Evolutionary conservation across 371 early-diverging fungal genomes (phyloP).

Genomic region (Rhizopus arrhizus): DNA sequence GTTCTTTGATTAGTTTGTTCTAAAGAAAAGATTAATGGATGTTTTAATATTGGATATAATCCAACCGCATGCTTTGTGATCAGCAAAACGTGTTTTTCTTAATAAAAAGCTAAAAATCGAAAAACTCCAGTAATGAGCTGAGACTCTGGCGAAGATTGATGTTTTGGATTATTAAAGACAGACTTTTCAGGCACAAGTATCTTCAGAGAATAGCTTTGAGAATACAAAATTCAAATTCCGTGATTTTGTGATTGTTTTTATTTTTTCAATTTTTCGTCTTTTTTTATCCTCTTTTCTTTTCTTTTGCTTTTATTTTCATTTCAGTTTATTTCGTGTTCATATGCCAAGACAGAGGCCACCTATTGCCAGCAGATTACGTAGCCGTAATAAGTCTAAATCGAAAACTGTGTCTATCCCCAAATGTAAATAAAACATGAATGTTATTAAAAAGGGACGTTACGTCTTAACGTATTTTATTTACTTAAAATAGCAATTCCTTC

Average conservation of each 20-base stretch:
- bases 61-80: too few relatives aligned
- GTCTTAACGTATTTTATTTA: background rate
- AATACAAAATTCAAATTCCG: too few relatives aligned
- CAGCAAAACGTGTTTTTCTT: too few relatives aligned
- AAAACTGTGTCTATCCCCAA: background rate
- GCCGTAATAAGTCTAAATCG: conserved; percentile 6
- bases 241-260: background rate
- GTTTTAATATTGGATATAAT: too few relatives aligned
- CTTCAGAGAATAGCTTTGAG: too few relatives aligned
- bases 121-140: too few relatives aligned
- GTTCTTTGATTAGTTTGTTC: too few relatives aligned
- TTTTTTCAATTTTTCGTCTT: background rate
- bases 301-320: conserved; percentile 1
- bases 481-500: background rate
- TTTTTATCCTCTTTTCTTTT: conserved; percentile 7
- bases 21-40: too few relatives aligned
- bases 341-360: conserved; percentile 23
- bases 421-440: background rate
- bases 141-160: too few relatives aligned
- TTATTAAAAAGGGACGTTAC: background rate
- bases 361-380: conserved; percentile 20
- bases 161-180: too few relatives aligned
- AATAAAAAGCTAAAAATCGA: too few relatives aligned
- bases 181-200: too few relatives aligned
- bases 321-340: background rate